Evolutionary conservation across 495 filamentous ascomycete species (phyloP), one percentile per base, ranked within the genome.

Genomic region (Penicillium longicatenatum): DNA sequence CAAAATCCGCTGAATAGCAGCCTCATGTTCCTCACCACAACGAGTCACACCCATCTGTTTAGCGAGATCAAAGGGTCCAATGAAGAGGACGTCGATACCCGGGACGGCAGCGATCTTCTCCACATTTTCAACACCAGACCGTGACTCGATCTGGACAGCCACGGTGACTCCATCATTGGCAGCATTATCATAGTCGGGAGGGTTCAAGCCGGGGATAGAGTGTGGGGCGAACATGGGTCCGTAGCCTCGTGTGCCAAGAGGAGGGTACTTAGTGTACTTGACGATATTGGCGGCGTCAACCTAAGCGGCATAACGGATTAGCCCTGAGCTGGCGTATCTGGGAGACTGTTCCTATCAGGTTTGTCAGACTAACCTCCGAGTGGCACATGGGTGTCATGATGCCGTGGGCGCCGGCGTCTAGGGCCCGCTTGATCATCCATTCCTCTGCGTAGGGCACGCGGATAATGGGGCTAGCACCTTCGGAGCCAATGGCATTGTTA

Each of bases 381-480:
- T 74, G 71, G 39, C 71, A 74, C 71, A 74, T 74, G 0, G 74
- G 74, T 3, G 71, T 71, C 72, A 77, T 70, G 44, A 84, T 79
- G 6, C 87, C 88, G 57, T 90, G 87, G 20, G 87, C 86, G 21
- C 87, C 88, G 17, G 83, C 73, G 69, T 90, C 87, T 20, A 90
- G 76, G 6, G 86, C 86, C 78, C 87, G 82, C 75, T 90, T 91
- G 50, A 91, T 82, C 84, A 91, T 88, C 81, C 79, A 89, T 10
- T 82, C 77, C 68, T 87, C 85, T 26, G 81, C 78, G 50, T 84
- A 85, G 8, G 87, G 83, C 4, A 89, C 82, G 52, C 87, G 79
- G 39, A 90, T 85, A 55, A 91, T 79, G 2, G 88, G 87, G 14
- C 83, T 86, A 1, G 84, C 84, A 9, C 84, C 84, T 55, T 84